Conservation (phyloP, 352 stramenopile genomes). For the Thalassiosira mediterranea region DNA sequence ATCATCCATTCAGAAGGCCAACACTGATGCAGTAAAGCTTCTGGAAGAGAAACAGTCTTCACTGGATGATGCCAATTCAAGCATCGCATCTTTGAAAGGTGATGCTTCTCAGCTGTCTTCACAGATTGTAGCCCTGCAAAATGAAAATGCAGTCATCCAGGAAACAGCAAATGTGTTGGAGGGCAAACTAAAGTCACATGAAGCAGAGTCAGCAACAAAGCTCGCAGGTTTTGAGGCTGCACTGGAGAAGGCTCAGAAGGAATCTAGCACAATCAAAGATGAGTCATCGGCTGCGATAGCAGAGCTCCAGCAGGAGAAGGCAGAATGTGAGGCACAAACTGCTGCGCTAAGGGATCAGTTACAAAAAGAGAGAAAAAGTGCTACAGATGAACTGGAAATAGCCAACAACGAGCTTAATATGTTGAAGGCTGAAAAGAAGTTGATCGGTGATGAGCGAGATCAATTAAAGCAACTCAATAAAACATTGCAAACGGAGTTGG, state of each 20-base stretch:
- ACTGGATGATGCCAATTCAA: background rate
- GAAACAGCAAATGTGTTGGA: conserved; percentile 6
- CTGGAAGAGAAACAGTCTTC: background rate
- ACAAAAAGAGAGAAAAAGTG: background rate
- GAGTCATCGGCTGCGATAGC: conserved; percentile 41
- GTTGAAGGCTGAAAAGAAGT: conserved; percentile 13
- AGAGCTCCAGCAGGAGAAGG: conserved; percentile 46
- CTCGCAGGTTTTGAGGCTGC: no score
- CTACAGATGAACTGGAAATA: background rate
- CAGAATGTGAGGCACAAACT: no score
- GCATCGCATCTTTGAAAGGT: background rate
- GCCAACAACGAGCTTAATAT: conserved; percentile 18
- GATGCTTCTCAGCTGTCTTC: background rate
- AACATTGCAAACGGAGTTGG: no score
- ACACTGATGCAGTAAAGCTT: background rate
- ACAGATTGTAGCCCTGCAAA: conserved; percentile 14
- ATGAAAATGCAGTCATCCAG: conserved; percentile 19
- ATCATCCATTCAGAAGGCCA: conserved; percentile 6
- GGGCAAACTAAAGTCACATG: conserved; percentile 2
- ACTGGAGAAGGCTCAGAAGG: background rate
- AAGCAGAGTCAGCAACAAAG: no score
- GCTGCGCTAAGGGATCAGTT: no score
- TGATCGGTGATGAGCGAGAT: background rate
- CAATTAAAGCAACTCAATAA: background rate
- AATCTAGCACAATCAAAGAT: conserved; percentile 1